Percentiles rank a stretch among this genome's conserved stretches.
Conservation (phyloP, 2,329 filamentous ascomycete species). For the Xylaria sp. region DNA sequence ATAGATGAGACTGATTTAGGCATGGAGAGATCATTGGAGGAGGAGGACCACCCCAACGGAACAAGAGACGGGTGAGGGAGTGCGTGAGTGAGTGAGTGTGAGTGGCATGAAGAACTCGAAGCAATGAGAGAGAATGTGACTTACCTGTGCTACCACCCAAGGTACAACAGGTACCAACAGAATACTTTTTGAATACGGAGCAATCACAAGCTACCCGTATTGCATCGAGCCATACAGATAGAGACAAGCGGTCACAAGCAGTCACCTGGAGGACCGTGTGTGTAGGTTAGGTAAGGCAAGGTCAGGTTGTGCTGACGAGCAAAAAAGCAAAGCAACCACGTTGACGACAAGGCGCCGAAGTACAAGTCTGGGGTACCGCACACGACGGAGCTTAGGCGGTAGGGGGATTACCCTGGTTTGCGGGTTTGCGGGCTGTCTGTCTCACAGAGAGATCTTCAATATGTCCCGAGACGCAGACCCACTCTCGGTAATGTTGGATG, state of each 20-base stretch:
- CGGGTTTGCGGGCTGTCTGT: background rate
- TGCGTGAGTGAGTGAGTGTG: too few relatives aligned
- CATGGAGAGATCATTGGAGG: constrained; percentile 18
- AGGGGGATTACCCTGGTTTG: constrained; percentile 12
- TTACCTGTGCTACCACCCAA: constrained; percentile 10
- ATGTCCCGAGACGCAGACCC: constrained; percentile 25
- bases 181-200: too few relatives aligned
- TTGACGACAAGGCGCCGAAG: background rate
- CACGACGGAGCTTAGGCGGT: background rate
- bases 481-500: constrained; percentile 10
- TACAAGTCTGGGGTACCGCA: background rate
- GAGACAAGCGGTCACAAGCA: too few relatives aligned
- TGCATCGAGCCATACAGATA: background rate
- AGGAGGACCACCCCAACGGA: constrained; percentile 24
- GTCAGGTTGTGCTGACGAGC: too few relatives aligned
- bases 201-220: constrained; percentile 9
- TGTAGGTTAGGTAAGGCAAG: too few relatives aligned
- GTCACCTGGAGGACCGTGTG: too few relatives aligned
- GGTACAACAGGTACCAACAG: constrained; percentile 25
- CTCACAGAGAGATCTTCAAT: constrained; percentile 22
- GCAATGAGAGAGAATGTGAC: constrained; percentile 14
- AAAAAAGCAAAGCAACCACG: constrained; percentile 5
- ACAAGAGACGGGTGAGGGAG: constrained; percentile 11
- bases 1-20: constrained; percentile 21
- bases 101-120: background rate